These are phyloP conservation scores for Aspergillus unguis DNA, from an alignment of 2,329 filamentous ascomycete genomes.

Conservation along the genomic window DNA sequence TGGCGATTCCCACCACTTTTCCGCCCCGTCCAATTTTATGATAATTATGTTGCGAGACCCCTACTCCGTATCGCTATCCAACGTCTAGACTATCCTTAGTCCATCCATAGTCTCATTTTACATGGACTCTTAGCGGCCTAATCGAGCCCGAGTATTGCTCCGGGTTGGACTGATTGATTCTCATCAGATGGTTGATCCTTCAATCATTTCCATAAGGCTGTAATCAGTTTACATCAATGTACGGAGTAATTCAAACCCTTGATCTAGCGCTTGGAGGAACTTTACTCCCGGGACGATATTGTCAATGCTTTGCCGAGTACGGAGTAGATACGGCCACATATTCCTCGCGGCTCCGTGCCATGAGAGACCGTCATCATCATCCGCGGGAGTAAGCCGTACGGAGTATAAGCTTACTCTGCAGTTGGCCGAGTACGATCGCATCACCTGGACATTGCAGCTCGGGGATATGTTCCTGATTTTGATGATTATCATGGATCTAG, in stretches of 20 bases:
- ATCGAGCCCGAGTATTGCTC: neutral
- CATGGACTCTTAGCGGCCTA: neutral
- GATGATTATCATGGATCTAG: too few relatives aligned
- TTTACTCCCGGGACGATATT: neutral
- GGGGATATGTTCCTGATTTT: neutral
- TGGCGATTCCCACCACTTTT: slow-evolving; percentile 18
- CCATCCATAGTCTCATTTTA: too few relatives aligned
- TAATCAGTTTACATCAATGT: neutral
- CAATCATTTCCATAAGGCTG: neutral
- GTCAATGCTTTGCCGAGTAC: neutral
- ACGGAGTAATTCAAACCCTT: neutral
- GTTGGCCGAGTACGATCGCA: neutral
- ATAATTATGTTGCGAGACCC: neutral
- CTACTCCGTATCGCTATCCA: neutral
- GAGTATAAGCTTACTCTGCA: neutral
- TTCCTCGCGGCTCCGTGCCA: neutral
- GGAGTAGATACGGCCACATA: neutral
- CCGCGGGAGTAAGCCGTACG: neutral
- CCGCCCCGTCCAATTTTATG: neutral
- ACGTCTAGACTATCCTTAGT: neutral
- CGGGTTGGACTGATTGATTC: neutral
- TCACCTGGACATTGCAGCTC: neutral
- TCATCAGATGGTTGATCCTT: neutral
- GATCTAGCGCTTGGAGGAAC: neutral
- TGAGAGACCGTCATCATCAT: neutral